Base-by-base conservation (phyloP, 352 stramenopile species). In the Pythium aquatile region DNA sequence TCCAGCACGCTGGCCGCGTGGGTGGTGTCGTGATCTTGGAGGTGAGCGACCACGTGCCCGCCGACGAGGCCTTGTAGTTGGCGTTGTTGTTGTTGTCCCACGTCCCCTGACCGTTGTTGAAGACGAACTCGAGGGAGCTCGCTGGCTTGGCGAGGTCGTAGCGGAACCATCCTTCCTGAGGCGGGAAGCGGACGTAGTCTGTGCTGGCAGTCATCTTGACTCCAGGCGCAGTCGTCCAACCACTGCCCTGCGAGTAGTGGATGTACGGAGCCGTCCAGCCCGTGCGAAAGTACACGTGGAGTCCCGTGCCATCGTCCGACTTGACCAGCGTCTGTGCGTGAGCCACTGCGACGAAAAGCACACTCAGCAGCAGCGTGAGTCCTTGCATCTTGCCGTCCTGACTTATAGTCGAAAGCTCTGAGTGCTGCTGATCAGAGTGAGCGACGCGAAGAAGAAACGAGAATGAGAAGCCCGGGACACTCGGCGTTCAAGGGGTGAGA, bases 281-380 rank as follows among this genome's bases (percentile, higher is more conserved):
- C 2, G 77, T 77, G 11, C 74, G 77, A 54, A 74, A 85, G 73
- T 74, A 83, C 32, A 88, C 51, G 58, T 83, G 70, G 33, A 83
- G 49, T 1, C 77, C 76, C 0, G 66, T 76, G 49, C 77, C 75
- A 26, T 83, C 75, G 26, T 63, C 65, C 1, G 57, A 16, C 59
- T 64, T 55, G 58, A 28, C 42, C 11, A 58, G 47, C 46, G 48
- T 64, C 48, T 64, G 48, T 13, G 46, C 58, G 14, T 58, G 47
- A n/a, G 47, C 57, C 2, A 47, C 32, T 1, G 46, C 30, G 16
- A 48, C 59, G 69, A 14, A 10, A 16, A 40, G 8, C 8, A 10
- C 35, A 40, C 35, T 40, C 35, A 40, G 35, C 35, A 40, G 9
- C 35, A 40, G 9, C 9, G 35, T 14, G 35, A 40, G 9, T 10